These are phyloP conservation scores for Saturnispora zaruensis DNA, from an alignment of 805 yeast genomes.

Conservation along the genomic window DNA sequence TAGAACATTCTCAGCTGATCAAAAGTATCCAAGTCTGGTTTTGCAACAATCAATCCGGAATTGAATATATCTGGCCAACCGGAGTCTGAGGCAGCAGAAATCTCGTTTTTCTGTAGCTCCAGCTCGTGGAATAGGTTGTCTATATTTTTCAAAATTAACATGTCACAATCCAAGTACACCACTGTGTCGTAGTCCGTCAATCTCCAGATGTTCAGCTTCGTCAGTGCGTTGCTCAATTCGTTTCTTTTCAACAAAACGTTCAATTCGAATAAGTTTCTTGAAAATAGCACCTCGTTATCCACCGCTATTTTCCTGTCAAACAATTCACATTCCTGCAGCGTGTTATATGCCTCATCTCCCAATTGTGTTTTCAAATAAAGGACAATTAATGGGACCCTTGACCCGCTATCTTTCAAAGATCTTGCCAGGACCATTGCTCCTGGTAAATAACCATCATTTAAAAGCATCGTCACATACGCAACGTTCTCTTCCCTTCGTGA, in stretches of 20 bases:
- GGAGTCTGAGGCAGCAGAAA: slow-evolving; percentile 64
- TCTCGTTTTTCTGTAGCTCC: slow-evolving; percentile 15
- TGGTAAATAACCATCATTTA: slow-evolving; percentile 30
- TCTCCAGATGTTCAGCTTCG: slow-evolving; percentile 52
- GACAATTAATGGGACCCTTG: slow-evolving; percentile 19
- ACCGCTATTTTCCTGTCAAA: slow-evolving; percentile 19
- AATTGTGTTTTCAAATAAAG: slow-evolving; percentile 12
- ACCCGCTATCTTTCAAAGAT: slow-evolving; percentile 18
- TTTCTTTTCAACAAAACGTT: slow-evolving; percentile 21
- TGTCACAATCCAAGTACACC: slow-evolving; percentile 57
- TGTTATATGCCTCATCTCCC: slow-evolving; percentile 11
- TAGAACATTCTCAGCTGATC: slow-evolving; percentile 31
- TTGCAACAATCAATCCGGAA: slow-evolving; percentile 60
- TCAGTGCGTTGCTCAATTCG: slow-evolving; percentile 32
- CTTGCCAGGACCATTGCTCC: slow-evolving; percentile 29
- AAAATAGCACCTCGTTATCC: slow-evolving; percentile 17
- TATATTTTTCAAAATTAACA: slow-evolving; percentile 32
- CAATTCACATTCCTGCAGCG: slow-evolving; percentile 11
- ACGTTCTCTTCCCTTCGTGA: background rate
- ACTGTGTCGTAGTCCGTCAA: slow-evolving; percentile 35
- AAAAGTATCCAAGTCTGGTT: slow-evolving; percentile 42
- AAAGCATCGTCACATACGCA: slow-evolving; percentile 29
- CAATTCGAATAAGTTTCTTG: slow-evolving; percentile 18
- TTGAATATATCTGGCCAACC: slow-evolving; percentile 92
- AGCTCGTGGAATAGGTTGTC: slow-evolving; percentile 23